Evolutionary conservation across 805 yeast genomes (phyloP).

Genomic region (Metschnikowia noctiluminum): DNA sequence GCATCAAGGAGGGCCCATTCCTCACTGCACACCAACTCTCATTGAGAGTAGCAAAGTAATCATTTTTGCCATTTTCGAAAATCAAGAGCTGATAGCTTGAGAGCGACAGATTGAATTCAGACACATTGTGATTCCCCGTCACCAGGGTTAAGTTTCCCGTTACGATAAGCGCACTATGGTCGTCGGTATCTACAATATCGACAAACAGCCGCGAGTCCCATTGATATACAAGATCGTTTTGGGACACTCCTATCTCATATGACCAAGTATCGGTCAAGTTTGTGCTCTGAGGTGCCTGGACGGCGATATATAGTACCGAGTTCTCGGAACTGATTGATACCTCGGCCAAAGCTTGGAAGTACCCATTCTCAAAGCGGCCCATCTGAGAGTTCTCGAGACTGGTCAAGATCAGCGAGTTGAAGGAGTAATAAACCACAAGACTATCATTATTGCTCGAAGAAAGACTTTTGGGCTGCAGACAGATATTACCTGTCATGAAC

Average conservation of each 20-base stretch:
- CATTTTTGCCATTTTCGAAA: slow-evolving; percentile 39
- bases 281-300: slow-evolving; percentile 39
- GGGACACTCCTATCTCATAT: slow-evolving; percentile 66
- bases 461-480: slow-evolving; percentile 32
- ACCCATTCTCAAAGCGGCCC: slow-evolving; percentile 32
- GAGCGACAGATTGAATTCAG: slow-evolving; percentile 22
- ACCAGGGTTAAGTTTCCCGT: slow-evolving; percentile 48
- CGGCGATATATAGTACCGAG: slow-evolving; percentile 33
- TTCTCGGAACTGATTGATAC: slow-evolving; percentile 21
- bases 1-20: slow-evolving; percentile 44
- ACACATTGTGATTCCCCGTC: neutral
- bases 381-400: slow-evolving; percentile 28
- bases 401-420: slow-evolving; percentile 32
- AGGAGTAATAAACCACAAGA: slow-evolving; percentile 38
- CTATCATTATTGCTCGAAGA: slow-evolving; percentile 19
- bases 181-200: slow-evolving; percentile 65
- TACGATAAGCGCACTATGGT: slow-evolving; percentile 59
- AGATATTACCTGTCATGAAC: slow-evolving; percentile 51
- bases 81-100: slow-evolving; percentile 43
- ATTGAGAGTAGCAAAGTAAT: slow-evolving; percentile 38
- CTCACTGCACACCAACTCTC: slow-evolving; percentile 71
- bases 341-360: slow-evolving; percentile 39
- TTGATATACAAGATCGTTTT: slow-evolving; percentile 59
- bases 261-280: slow-evolving; percentile 46
- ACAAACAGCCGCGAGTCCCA: slow-evolving; percentile 63